Evolutionary conservation across 2,329 filamentous ascomycete species (phyloP), one percentile per base, ranked within the genome.

Genomic region (Pseudogymnoascus sp.): DNA sequence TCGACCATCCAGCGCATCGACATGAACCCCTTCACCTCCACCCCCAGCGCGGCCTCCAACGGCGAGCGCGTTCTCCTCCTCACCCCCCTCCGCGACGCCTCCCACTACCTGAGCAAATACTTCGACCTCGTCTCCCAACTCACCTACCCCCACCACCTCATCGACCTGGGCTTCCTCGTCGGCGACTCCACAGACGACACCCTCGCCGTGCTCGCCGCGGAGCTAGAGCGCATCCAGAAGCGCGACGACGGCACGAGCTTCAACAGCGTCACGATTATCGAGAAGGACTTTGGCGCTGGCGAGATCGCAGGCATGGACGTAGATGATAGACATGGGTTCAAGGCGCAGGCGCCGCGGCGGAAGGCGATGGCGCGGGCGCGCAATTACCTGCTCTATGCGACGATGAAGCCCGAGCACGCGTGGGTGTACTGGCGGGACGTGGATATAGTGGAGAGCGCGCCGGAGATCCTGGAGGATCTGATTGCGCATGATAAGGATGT

Each of bases 401-500:
- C 94, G 2, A 73, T 99, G 69, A 96, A 95, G 78, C 86, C 92
- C 0, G 92, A 97, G 64, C 94, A 99, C 73, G 93, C 92, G 7
- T 99, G 94, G 94, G 92, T 97, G 7, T 97, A 97, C 75, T 99
- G 94, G 94, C 85, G 94, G 63, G 94, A 99, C 73, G 92, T 96
- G 58, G 94, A 99, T 74, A 97, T 99, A 68, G 86, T 90, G 54
- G 92, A 99, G 71, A 96, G 89, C 73, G 91, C 93, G 1, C 82
- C 83, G 65, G 87, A 84, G 71, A 95, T 99, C 64, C 80, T 99
- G 35, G 92, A 99, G 77, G 94, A 99, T 71, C 95, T 99, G 68
- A 89, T 96, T 69, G 90, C 90, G 17, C 94, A 97, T 71, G 90
- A 99, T 74, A 86, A 87, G 71, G 94, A 99, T 74, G 84, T 99